Conservation (phyloP, 2,329 filamentous ascomycete genomes). For the Immersiporthe knoxdaviesiana region DNA sequence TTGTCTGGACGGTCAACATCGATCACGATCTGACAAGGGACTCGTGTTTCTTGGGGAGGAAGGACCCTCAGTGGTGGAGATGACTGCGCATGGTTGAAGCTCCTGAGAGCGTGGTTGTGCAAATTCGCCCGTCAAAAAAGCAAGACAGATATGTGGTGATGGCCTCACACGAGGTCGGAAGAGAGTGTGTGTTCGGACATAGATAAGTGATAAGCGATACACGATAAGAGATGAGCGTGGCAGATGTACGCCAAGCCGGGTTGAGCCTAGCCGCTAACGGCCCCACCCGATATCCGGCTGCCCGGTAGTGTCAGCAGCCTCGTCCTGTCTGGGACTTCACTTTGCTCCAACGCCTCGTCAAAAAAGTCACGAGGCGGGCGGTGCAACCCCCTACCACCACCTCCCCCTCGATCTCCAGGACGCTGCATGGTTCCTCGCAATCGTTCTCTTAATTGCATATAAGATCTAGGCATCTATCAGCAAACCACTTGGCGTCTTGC, state of each 20-base stretch:
- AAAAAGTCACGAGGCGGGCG: not conserved
- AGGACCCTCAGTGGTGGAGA: not conserved
- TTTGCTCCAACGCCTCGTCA: not conserved
- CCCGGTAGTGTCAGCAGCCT: not conserved
- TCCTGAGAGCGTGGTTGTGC: not conserved
- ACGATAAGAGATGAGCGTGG: not conserved
- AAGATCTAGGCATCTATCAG: not conserved
- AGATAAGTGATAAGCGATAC: no score
- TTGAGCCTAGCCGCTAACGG: not conserved
- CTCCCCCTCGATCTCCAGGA: not conserved
- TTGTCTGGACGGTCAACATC: not conserved
- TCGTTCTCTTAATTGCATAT: constrained; percentile 3
- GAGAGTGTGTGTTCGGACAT: not conserved
- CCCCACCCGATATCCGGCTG: not conserved
- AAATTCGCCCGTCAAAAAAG: no score
- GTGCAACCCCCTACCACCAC: not conserved
- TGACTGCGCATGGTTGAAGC: not conserved
- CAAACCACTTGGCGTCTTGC: not conserved
- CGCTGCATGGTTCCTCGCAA: not conserved
- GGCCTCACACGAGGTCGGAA: constrained; percentile 8
- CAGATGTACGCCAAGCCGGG: constrained; percentile 1
- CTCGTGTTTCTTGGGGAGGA: not conserved
- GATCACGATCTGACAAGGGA: not conserved
- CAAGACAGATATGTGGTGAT: not conserved
- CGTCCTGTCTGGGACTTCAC: not conserved